A percentile compares a stretch with the other conserved stretches of the same genome.
Conservation (phyloP, 2,329 filamentous ascomycete species). For the Nannizziopsis barbatae region DNA sequence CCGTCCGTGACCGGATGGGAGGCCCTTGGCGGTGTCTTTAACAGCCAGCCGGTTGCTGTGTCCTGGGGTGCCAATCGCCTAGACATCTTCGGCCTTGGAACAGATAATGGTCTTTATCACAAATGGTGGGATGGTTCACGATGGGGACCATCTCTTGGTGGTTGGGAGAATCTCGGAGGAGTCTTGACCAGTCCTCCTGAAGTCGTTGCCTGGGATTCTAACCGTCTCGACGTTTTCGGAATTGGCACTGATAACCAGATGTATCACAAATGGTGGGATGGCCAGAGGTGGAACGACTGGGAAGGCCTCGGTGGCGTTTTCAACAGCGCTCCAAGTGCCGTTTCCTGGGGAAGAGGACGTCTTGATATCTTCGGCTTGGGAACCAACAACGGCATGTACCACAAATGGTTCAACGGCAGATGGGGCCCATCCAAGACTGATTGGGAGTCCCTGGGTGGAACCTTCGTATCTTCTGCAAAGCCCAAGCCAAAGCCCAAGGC, state of each 20-base stretch:
- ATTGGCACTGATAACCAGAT: constrained; percentile 18
- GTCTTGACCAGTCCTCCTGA: constrained; percentile 16
- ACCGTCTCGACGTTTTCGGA: constrained; percentile 18
- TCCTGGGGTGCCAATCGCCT: constrained; percentile 14
- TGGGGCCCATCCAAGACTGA: constrained; percentile 10
- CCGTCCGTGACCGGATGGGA: constrained; percentile 13
- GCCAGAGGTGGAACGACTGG: constrained; percentile 11
- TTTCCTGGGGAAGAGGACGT: constrained; percentile 16
- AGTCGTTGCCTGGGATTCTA: constrained; percentile 16
- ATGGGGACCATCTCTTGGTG: constrained; percentile 12
- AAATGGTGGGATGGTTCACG: constrained; percentile 14
- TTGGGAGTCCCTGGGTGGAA: constrained; percentile 14
- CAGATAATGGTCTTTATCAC: constrained; percentile 14
- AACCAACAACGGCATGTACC: constrained; percentile 15
- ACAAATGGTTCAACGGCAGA: constrained; percentile 14
- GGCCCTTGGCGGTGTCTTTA: constrained; percentile 13
- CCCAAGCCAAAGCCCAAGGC: not conserved
- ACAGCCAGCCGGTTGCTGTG: constrained; percentile 12
- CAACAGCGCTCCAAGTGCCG: constrained; percentile 15
- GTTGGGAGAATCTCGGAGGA: constrained; percentile 18
- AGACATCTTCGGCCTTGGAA: constrained; percentile 14
- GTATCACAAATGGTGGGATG: constrained; percentile 16
- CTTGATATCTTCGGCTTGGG: constrained; percentile 19
- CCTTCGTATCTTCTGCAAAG: constrained; percentile 8
- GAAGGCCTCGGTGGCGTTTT: constrained; percentile 17